Conservation (phyloP, 2,329 filamentous ascomycete genomes). For the Colletotrichum shisoi region DNA sequence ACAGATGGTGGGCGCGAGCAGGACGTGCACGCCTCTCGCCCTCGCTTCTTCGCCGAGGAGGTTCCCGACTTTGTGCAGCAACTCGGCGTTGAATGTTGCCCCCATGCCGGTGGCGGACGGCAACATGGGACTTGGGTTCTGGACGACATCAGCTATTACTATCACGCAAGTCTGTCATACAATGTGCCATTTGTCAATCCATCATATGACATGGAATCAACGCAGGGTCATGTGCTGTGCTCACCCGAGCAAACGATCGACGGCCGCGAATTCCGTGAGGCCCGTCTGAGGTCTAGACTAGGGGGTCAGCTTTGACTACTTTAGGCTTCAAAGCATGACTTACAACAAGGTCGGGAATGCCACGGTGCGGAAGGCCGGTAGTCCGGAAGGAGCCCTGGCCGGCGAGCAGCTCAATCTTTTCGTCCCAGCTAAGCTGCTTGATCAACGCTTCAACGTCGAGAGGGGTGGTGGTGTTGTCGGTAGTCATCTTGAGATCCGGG, state of each 20-base stretch:
- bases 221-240: not conserved
- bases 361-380: constrained; percentile 35
- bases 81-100: constrained; percentile 67
- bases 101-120: constrained; percentile 52
- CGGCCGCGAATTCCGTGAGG: constrained; percentile 36
- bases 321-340: not conserved
- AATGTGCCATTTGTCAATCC: not conserved
- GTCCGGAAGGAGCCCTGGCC: constrained; percentile 37
- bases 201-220: not conserved
- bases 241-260: constrained; percentile 26
- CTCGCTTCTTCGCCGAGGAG: constrained; percentile 63
- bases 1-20: constrained; percentile 70
- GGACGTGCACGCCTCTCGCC: constrained; percentile 73
- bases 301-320: not conserved
- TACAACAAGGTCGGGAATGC: constrained; percentile 32
- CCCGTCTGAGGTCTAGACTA: constrained; percentile 24
- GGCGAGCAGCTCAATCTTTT: constrained; percentile 40
- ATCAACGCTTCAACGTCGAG: constrained; percentile 37
- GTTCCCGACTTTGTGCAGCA: constrained; percentile 64
- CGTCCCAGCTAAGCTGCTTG: constrained; percentile 36
- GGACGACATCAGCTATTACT: no score
- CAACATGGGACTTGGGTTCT: constrained; percentile 44
- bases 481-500: not conserved
- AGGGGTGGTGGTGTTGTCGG: not conserved
- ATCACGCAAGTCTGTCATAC: no score